phyloP scores from a whole-genome alignment of 208 protist species.

The Trypanosoma brucei region DNA sequence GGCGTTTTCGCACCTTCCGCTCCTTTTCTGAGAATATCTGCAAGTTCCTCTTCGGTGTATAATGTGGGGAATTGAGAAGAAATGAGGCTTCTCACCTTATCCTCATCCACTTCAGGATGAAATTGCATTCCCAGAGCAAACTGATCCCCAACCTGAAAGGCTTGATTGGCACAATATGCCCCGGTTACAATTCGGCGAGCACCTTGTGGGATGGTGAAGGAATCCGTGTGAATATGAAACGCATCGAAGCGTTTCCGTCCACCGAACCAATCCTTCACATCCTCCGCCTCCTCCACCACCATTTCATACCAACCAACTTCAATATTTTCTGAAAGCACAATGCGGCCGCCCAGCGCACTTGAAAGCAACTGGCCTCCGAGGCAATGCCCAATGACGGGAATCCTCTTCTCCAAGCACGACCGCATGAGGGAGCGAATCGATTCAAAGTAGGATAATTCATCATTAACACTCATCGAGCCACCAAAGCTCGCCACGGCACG shows the following conservation, averaged over 20 bases:
- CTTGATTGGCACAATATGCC: constrained; percentile 27
- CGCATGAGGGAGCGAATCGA: constrained; percentile 13
- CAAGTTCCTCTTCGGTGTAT: constrained; percentile 17
- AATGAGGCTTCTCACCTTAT: constrained; percentile 19
- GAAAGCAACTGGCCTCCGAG: constrained; percentile 25
- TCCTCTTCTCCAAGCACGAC: constrained; percentile 19
- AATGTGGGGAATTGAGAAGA: constrained; percentile 1
- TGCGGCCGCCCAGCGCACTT: constrained; percentile 18
- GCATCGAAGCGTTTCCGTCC: constrained; percentile 15
- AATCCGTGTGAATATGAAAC: constrained; percentile 32
- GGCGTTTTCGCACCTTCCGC: not conserved
- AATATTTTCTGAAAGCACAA: constrained; percentile 10
- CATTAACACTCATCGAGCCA: constrained; percentile 30
- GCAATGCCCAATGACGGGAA: constrained; percentile 28
- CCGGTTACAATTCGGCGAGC: constrained; percentile 19
- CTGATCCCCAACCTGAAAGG: constrained; percentile 30
- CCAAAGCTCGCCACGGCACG: constrained; percentile 24
- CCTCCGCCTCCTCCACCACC: constrained; percentile 9
- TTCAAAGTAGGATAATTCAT: constrained; percentile 21
- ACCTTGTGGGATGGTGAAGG: constrained; percentile 24
- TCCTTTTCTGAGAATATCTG: constrained; percentile 16
- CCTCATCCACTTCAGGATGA: constrained; percentile 26
- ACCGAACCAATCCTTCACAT: constrained; percentile 29
- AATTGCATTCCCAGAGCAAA: constrained; percentile 33
- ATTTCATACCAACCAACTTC: constrained; percentile 24